Percentiles rank a stretch among this genome's conserved stretches.
Evolutionary conservation across 2,329 filamentous ascomycete species (phyloP).

Genomic region (Metarhizium sp.): DNA sequence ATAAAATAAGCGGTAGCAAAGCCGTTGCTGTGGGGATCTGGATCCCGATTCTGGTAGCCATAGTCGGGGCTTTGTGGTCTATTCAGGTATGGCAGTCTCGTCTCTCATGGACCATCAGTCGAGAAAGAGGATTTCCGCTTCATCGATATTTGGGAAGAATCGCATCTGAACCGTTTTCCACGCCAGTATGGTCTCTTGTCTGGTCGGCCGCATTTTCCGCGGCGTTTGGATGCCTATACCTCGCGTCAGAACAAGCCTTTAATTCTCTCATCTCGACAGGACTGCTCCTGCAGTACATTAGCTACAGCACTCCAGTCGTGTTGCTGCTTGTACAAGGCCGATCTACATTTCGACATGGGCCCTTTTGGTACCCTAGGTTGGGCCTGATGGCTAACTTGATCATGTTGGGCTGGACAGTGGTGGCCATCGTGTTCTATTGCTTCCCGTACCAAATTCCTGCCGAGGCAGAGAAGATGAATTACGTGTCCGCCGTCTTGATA

Average conservation of each 20-base stretch:
- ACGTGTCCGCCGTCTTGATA: slow-evolving; percentile 3
- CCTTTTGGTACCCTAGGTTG: slow-evolving; percentile 17
- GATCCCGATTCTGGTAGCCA: slow-evolving; percentile 14
- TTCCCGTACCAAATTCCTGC: slow-evolving; percentile 16
- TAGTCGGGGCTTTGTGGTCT: slow-evolving; percentile 15
- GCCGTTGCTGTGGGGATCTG: slow-evolving; percentile 14
- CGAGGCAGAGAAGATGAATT: slow-evolving; percentile 15
- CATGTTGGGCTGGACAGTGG: slow-evolving; percentile 14
- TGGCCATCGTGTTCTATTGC: slow-evolving; percentile 17
- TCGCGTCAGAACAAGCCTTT: slow-evolving; percentile 17
- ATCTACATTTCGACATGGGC: slow-evolving; percentile 16
- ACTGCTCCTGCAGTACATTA: slow-evolving; percentile 17
- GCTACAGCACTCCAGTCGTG: slow-evolving; percentile 17
- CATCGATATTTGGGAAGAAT: slow-evolving; percentile 14
- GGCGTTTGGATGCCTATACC: slow-evolving; percentile 18
- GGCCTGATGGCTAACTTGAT: slow-evolving; percentile 15
- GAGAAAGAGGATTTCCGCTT: slow-evolving; percentile 16
- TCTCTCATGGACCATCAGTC: slow-evolving; percentile 18
- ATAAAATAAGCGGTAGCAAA: slow-evolving; percentile 14
- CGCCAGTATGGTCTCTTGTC: slow-evolving; percentile 15
- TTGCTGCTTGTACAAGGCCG: slow-evolving; percentile 14
- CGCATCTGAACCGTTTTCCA: slow-evolving; percentile 13
- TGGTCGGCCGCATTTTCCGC: slow-evolving; percentile 14
- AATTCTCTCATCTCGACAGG: slow-evolving; percentile 17
- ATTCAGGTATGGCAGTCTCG: slow-evolving; percentile 21